These are phyloP conservation scores for Jackrogersella minutella DNA, from an alignment of 495 filamentous ascomycete species.

Conservation along the genomic window DNA sequence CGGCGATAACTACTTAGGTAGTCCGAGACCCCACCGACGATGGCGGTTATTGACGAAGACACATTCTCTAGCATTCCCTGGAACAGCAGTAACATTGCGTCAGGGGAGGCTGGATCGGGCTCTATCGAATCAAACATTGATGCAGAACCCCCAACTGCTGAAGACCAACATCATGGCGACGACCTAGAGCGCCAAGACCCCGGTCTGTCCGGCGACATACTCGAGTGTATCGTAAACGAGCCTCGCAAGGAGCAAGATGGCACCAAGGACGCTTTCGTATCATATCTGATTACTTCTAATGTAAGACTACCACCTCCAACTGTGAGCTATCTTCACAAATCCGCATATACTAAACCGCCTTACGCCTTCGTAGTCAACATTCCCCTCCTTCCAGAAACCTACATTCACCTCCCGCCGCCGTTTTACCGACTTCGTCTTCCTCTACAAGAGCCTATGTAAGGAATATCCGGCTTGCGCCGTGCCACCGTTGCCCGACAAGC, in stretches of 20 bases:
- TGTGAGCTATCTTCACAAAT: neutral
- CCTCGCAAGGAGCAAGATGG: constrained; percentile 94
- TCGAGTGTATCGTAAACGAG: constrained; percentile 82
- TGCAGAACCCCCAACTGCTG: constrained; percentile 40
- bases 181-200: constrained; percentile 60
- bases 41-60: constrained; percentile 59
- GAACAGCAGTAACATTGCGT: constrained; percentile 50
- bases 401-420: constrained; percentile 81
- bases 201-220: constrained; percentile 76
- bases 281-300: constrained; percentile 90
- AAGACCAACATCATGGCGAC: constrained; percentile 43
- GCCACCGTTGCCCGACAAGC: constrained; percentile 94
- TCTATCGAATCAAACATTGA: constrained; percentile 35
- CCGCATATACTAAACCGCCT: constrained; percentile 14
- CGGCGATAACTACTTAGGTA: constrained; percentile 10
- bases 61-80: constrained; percentile 62
- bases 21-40: constrained; percentile 38
- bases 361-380: constrained; percentile 75
- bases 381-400: constrained; percentile 85
- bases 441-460: constrained; percentile 85
- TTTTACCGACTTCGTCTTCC: constrained; percentile 97
- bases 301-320: constrained; percentile 58
- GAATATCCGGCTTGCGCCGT: constrained; percentile 93
- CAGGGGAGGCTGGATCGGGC: constrained; percentile 29
- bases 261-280: constrained; percentile 97